Evolutionary conservation across 2,329 filamentous ascomycete species (phyloP), one percentile per base, ranked within the genome.

Genomic region (Penicillium aurantiogriseum): DNA sequence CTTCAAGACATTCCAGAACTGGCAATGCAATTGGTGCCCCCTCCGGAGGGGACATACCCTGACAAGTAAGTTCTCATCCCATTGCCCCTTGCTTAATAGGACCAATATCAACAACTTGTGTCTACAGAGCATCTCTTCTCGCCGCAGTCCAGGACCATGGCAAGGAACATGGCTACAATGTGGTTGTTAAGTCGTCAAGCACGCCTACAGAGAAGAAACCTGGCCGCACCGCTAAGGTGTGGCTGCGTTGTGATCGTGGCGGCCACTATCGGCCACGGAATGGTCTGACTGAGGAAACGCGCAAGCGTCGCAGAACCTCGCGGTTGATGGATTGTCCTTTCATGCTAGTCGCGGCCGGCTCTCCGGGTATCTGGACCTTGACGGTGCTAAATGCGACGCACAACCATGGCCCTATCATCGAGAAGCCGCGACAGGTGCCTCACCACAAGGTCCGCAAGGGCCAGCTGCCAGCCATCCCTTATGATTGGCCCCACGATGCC

Each of bases 401-500:
- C 49, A 78, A 78, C 31, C 76, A 78, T 59, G 76, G 75, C 5
- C 75, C 76, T 7, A 66, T 77, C 27, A 52, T 75, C 42, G 76
- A 78, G 46, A 75, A 75, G 53, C 71, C 75, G 19, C 74, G 75
- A 10, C 75, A 74, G 51, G 66, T 71, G 29, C 69, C 73, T 60
- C 75, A 77, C 40, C 74, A 75, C 46, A 76, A 76, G 56, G 73
- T 75, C 44, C 75, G 76, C 36, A 77, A 77, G 49, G 83, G 75
- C 27, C 76, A 77, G 60, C 63, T 78, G 36, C 65, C 70, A 5
- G 75, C 76, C 1, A 58, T 68, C 15, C 77, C 77, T 5, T 79
- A 79, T 64, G 75, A 77, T 58, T 79, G 77, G 77, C 78, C 78
- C 9, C 77, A 80, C 60, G 76, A 79, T 66, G 73, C 74, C 2